Evolutionary conservation across 805 yeast species (phyloP), one percentile per base, ranked within the genome.

Genomic region (Suhomyces faveliae): DNA sequence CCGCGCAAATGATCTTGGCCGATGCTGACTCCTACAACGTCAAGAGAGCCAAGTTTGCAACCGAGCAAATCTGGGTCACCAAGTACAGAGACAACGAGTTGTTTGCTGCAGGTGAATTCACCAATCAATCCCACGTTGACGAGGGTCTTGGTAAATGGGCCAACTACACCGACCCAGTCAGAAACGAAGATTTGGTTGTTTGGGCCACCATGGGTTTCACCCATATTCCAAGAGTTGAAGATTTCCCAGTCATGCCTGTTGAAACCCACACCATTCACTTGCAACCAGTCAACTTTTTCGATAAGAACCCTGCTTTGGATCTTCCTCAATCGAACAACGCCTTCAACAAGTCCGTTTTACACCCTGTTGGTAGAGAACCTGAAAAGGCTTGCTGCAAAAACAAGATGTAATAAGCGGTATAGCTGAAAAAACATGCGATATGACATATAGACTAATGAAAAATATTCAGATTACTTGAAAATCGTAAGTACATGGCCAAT

Each of bases 171-270:
- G 90, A 84, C 50, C 62, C 69, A 29, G 89, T 86, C 29, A 83
- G 91, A 79, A 79, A 86, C 66, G 83, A 83, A 15, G 91, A 87
- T 57, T 64, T 81, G 49, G 89, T 87, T 51, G 84, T 87, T 39
- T 87, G 92, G 91, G 86, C 87, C 54, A 86, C 94, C 40, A 64
- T 87, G 63, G 90, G 89, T 22, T 78, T 87, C 71, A 87, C 92
- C 3, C 95, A 87, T 63, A 79, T 86, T 59, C 94, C 94, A 58
- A 78, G 88, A 60, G 82, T 84, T 30, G 95, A 87, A 70, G 92
- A 87, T 66, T 87, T 87, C 85, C 95, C 95, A 42, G 91, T 87
- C 45, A 87, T 87, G 95, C 91, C 94, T 27, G 87, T 84, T 48
- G 95, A 87, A 69, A 83, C 82, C 53, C 83, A 85, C 71, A 68